These are phyloP conservation scores for Microdochium trichocladiopsis DNA, from an alignment of 2,329 filamentous ascomycete species.

Conservation along the genomic window DNA sequence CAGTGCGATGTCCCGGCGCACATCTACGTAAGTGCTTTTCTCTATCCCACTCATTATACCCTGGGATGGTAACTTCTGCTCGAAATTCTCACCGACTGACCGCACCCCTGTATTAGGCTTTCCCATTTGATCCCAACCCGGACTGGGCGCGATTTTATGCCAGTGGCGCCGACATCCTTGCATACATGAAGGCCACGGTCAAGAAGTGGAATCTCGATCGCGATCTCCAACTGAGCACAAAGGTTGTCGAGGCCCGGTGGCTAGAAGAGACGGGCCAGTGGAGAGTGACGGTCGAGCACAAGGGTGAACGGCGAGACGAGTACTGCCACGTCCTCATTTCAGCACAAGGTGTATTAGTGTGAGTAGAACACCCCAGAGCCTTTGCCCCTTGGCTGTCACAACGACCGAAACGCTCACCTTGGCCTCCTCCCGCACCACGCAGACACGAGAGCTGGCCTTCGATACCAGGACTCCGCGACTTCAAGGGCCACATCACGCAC, in stretches of 20 bases:
- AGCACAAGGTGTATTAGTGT: not conserved
- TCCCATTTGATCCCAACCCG: conserved; percentile 47
- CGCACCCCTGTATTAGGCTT: too few species aligned
- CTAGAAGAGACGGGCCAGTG: conserved; percentile 14
- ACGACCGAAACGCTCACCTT: not conserved
- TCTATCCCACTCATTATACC: too few species aligned
- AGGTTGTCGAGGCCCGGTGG: conserved; percentile 21
- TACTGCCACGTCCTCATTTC: conserved; percentile 3
- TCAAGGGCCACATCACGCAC: conserved; percentile 16
- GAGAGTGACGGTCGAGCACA: conserved; percentile 10
- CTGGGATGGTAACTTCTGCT: too few species aligned
- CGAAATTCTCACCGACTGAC: too few species aligned
- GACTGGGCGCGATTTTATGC: conserved; percentile 53
- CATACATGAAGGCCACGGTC: conserved; percentile 45
- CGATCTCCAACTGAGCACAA: conserved; percentile 23
- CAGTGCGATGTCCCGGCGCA: conserved; percentile 16
- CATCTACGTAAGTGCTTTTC: conserved; percentile 12
- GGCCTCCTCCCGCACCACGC: too few species aligned
- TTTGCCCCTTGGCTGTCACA: not conserved
- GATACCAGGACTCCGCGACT: conserved; percentile 12
- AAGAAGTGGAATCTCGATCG: conserved; percentile 31
- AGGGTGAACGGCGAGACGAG: conserved; percentile 2
- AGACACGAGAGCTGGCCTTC: conserved; percentile 12
- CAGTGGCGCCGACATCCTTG: conserved; percentile 45
- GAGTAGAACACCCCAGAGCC: not conserved